phyloP scores from a whole-genome alignment of 2,329 filamentous ascomycete genomes.

The Monosporascus cannonballus region DNA sequence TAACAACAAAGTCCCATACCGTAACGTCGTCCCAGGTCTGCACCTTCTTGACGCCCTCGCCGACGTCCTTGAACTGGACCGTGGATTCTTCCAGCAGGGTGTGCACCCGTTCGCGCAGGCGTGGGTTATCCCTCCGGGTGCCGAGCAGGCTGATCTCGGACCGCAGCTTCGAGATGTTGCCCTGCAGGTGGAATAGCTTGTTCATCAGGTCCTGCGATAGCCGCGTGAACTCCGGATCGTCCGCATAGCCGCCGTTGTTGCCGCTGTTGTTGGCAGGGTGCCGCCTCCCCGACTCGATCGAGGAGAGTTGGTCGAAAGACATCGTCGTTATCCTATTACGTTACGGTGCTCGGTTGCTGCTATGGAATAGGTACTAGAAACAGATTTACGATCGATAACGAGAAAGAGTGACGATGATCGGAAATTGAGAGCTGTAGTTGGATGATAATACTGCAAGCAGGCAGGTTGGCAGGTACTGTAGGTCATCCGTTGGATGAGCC shows the following conservation, averaged over 20 bases:
- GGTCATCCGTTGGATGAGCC: no score
- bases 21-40: constrained; percentile 81
- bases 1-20: constrained; percentile 40
- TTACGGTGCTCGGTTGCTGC: no score
- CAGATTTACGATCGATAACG: no score
- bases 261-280: constrained; percentile 43
- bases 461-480: no score
- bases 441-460: no score
- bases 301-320: constrained; percentile 87
- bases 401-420: no score
- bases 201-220: constrained; percentile 79
- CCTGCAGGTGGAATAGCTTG: constrained; percentile 82
- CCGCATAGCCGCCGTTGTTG: constrained; percentile 65
- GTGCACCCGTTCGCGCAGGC: constrained; percentile 85
- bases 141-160: constrained; percentile 82
- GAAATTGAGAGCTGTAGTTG: no score
- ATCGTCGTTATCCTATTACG: constrained; percentile 38
- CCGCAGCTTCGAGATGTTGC: constrained; percentile 78
- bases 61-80: constrained; percentile 82
- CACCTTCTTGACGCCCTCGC: constrained; percentile 88
- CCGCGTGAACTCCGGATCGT: constrained; percentile 86
- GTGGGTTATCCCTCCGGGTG: constrained; percentile 84
- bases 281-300: constrained; percentile 76
- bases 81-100: constrained; percentile 81
- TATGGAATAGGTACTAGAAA: no score